Conservation (phyloP, 257 asterid genomes). For the Forsythia viridissima region DNA sequence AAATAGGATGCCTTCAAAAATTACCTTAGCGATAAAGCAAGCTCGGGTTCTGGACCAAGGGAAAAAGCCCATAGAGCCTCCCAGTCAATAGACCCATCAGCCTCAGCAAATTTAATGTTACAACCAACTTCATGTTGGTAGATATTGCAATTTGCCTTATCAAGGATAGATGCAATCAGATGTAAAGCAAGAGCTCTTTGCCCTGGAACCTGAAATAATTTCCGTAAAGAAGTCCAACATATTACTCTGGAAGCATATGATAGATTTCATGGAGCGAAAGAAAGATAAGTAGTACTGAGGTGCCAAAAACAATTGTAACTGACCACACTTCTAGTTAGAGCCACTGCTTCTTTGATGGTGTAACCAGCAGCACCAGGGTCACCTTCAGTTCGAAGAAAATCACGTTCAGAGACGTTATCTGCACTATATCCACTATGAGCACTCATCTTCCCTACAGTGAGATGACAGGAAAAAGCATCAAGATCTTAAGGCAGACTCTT, state of each 20-base stretch:
- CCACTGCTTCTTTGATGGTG: slow-evolving; percentile 86
- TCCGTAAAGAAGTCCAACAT: slow-evolving; percentile 27
- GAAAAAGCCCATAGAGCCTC: slow-evolving; percentile 98
- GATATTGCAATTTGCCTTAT: slow-evolving; percentile 53
- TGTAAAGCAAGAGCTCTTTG: slow-evolving; percentile 87
- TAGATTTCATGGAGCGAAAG: slow-evolving; percentile 16
- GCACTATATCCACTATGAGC: slow-evolving; percentile 46
- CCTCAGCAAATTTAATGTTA: slow-evolving; percentile 34
- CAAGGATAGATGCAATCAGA: slow-evolving; percentile 69
- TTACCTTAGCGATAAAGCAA: slow-evolving; percentile 81
- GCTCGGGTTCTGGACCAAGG: slow-evolving; percentile 98
- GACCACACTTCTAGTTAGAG: slow-evolving; percentile 87
- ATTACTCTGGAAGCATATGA: slow-evolving; percentile 24
- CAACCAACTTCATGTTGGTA: slow-evolving; percentile 41
- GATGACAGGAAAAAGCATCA: slow-evolving; percentile 26
- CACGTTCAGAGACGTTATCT: slow-evolving; percentile 69
- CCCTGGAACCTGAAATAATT: slow-evolving; percentile 72
- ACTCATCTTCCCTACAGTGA: slow-evolving; percentile 45
- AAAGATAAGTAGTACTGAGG: background rate
- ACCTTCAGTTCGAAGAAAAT: slow-evolving; percentile 92
- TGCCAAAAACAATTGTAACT: slow-evolving; percentile 35
- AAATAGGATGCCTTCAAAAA: slow-evolving; percentile 13
- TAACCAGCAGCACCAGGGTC: slow-evolving; percentile 97
- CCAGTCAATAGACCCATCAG: slow-evolving; percentile 61
- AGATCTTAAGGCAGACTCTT: background rate